Evolutionary conservation across 2,329 filamentous ascomycete genomes (phyloP), one percentile per base, ranked within the genome.

Genomic region (Capronia americana): DNA sequence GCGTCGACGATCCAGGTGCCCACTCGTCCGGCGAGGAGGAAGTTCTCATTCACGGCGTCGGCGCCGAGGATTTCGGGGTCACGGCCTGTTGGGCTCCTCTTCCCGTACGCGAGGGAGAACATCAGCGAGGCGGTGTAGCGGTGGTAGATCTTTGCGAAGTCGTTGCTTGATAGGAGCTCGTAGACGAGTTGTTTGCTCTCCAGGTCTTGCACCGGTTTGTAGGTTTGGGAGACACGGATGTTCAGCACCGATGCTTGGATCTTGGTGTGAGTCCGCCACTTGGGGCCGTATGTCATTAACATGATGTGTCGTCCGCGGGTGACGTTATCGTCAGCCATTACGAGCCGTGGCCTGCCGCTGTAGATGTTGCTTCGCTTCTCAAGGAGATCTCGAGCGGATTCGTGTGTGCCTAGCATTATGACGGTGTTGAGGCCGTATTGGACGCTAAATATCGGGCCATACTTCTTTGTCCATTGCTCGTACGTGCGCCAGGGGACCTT

Each of bases 41-140:
- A 82, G 71, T 82, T 80, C 24, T 77, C 74, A 71, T 84, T 81
- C 4, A 81, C 76, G 53, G 82, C 76, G 28, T 77, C 77, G 51
- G 84, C 80, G 24, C 84, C 79, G 57, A 79, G 72, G 12, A 84
- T 77, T 24, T 82, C 77, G 24, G 81, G 68, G 0, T 81, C 82
- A 63, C 84, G 80, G 50, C 69, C 63, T 7, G 50, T 66, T 4
- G 63, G 54, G 32, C 83, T 81, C 7, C 82, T 79, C 64, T 82
- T 81, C 0, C 83, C 83, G 69, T 85, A 85, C 4, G 82, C 78
- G 1, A 85, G 81, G 6, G 78, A 81, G 68, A 84, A 84, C 4
- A 84, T 81, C 30, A 85, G 76, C 66, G 79, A 81, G 2, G 79
- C 78, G 0, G 82, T 82, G 68, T 82, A 85, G 0, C 81, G 76